Evolutionary conservation across 257 asterid species (phyloP).

Genomic region (Henckelia pumila): DNA sequence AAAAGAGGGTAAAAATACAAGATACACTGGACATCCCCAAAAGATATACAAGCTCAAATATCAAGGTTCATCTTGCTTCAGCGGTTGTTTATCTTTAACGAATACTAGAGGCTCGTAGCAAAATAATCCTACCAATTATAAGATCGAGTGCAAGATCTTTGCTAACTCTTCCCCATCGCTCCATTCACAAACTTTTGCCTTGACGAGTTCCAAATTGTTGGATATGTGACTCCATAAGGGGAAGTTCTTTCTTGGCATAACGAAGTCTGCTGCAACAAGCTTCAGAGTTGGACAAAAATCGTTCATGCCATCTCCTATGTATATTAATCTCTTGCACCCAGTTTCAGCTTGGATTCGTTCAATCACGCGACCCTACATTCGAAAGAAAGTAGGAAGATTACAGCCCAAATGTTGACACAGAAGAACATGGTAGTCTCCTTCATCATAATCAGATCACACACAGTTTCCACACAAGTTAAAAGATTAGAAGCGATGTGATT

Average conservation of each 20-base stretch:
- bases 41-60: no score
- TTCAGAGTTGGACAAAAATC: slow-evolving; percentile 81
- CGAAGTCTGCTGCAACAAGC: slow-evolving; percentile 55
- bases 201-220: slow-evolving; percentile 41
- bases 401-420: not conserved
- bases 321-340: slow-evolving; percentile 42
- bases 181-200: slow-evolving; percentile 69
- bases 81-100: not conserved
- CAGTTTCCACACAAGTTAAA: not conserved
- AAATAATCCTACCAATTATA: slow-evolving; percentile 26
- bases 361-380: slow-evolving; percentile 54
- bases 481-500: not conserved
- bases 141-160: slow-evolving; percentile 39
- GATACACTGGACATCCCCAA: no score
- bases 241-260: slow-evolving; percentile 61
- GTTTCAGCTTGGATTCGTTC: slow-evolving; percentile 41
- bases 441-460: not conserved
- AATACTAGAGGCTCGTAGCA: slow-evolving; percentile 14
- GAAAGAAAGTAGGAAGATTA: slow-evolving; percentile 5
- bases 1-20: no score
- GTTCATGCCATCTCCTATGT: slow-evolving; percentile 73
- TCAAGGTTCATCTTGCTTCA: not conserved
- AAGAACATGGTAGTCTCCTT: not conserved
- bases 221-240: slow-evolving; percentile 45
- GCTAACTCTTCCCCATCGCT: slow-evolving; percentile 62